Evolutionary conservation across 1,284 basidiomycete species (phyloP), one percentile per base, ranked within the genome.

Genomic region (Melampsora americana): DNA sequence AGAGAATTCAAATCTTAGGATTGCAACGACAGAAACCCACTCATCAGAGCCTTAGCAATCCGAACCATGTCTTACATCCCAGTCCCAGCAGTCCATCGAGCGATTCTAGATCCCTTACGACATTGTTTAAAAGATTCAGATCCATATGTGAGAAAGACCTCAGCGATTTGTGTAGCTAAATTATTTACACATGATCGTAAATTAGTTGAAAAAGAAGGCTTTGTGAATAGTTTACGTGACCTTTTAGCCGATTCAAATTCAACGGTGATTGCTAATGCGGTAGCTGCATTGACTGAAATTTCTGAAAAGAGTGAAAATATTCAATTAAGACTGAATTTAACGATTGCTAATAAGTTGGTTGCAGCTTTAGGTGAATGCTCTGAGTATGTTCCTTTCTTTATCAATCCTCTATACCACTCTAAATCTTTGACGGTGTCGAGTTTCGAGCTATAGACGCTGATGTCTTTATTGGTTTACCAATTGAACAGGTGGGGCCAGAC

Each of bases 11-110:
- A n/a, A n/a, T n/a, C n/a, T n/a, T n/a, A 94, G 92, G 94, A 96
- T 82, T 94, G 92, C 80, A 90, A 90, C 81, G 93, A 95, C 82
- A 88, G 90, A 65, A 95, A 95, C 82, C 93, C 93, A 12, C 88
- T 95, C 72, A 92, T 95, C 77, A 90, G 94, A 28, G 93, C 93
- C 1, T 86, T 96, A 48, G 93, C 94, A 30, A 92, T 96, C 80
- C 90, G 93, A 46, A 96, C 93, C 26, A 95, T 96, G 93, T 94
- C 93, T 26, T 95, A 95, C 82, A 95, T 96, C 80, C 90, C 91
- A 53, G 89, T 93, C 62, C 89, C 92, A 11, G 86, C 89, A 70
- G 90, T 95, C 75, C 89, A 89, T 20, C 88, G 92, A 73, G 88
- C 91, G 0, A 86, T 96, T 28, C 86, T 89, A 72, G 93, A 95